Evolutionary conservation across 2,329 filamentous ascomycete species (phyloP), one percentile per base, ranked within the genome.

Genomic region (Myriosclerotinia curreyana): DNA sequence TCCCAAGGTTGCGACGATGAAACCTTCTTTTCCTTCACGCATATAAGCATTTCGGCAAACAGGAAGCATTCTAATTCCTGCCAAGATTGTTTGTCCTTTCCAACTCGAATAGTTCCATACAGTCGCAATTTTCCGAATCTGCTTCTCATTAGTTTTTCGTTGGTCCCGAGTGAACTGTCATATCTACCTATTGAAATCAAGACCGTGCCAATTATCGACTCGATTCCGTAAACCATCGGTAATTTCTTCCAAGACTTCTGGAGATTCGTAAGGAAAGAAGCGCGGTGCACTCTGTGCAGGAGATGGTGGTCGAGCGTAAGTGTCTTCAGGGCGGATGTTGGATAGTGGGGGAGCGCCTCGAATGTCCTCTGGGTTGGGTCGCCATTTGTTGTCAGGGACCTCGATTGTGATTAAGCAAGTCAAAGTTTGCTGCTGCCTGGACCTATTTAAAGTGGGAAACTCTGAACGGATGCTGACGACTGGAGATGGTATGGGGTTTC

Each of bases 11-110:
- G 82, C 48, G 83, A 81, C 66, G 72, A 75, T 54, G 76, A 71
- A 48, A 80, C 70, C 79, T 93, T 96, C 83, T 97, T 98, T 78
- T 98, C 95, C 78, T 98, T 99, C 66, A 99, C 92, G 74, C 95
- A 99, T 69, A 99, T 99, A 71, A 99, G 89, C 95, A 99, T 99
- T 79, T 99, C 95, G 5, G 90, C 91, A 74, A 99, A 99, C 38
- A 99, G 83, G 75, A 92, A 99, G 76, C 95, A 99, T 76, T 99
- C 93, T 63, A 99, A 79, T 75, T 98, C 95, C 79, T 99, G 95
- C 95, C 95, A 99, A 8, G 93, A 93, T 69, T 94, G 83, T 70
- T 92, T 92, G 76, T 99, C 95, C 77, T 99, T 99, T 71, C 95
- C 95, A 28, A 99, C 95, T 61, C 91, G 88, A 64, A 99, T 86